Evolutionary conservation across 306 rosid genomes (phyloP).

Genomic region (Crataegus laevigata): DNA sequence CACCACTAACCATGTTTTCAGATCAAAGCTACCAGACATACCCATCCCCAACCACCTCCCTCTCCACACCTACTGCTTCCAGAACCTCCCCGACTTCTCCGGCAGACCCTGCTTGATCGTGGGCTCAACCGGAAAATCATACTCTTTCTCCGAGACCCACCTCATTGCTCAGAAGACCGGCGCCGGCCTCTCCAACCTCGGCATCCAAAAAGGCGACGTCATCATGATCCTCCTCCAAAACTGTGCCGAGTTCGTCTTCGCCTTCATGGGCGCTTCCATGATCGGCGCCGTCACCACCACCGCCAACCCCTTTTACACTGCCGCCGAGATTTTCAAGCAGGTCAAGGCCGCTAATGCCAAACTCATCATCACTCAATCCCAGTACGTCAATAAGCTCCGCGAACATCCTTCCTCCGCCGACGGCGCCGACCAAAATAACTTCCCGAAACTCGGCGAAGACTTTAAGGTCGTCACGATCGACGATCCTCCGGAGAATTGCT

Average conservation of each 20-base stretch:
- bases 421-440: neutral
- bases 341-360: constrained; percentile 35
- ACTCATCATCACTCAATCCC: constrained; percentile 56
- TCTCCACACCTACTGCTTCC: constrained; percentile 63
- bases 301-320: constrained; percentile 73
- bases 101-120: constrained; percentile 60
- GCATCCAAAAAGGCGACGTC: constrained; percentile 53
- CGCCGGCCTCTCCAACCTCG: constrained; percentile 46
- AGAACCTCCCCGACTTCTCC: constrained; percentile 26
- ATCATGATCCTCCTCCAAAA: constrained; percentile 77
- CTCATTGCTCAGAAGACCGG: constrained; percentile 34
- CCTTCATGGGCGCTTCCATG: constrained; percentile 70
- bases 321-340: constrained; percentile 67
- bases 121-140: constrained; percentile 50
- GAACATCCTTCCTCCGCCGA: neutral
- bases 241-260: constrained; percentile 53
- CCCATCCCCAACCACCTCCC: constrained; percentile 62
- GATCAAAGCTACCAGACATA: constrained; percentile 64
- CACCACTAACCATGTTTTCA: constrained; percentile 30
- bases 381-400: constrained; percentile 53
- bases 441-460: constrained; percentile 32
- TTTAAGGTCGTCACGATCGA: constrained; percentile 47
- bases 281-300: constrained; percentile 71
- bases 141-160: constrained; percentile 47
- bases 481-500: constrained; percentile 55